Conservation (phyloP, 768 basidiomycete species). For the Ramaria sp. region DNA sequence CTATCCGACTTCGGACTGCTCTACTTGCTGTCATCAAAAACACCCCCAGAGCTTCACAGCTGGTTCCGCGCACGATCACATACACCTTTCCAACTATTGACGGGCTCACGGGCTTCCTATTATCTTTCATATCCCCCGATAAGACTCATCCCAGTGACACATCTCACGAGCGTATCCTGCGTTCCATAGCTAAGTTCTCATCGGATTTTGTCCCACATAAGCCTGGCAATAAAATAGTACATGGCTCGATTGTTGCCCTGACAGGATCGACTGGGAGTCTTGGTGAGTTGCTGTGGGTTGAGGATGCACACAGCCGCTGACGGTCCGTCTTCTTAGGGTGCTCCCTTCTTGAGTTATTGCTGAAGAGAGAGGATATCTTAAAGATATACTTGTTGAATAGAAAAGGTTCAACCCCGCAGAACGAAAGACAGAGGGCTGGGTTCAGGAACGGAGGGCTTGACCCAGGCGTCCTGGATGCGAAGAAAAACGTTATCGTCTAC, state of each 20-base stretch:
- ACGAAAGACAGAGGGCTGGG: background rate
- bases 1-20: background rate
- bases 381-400: background rate
- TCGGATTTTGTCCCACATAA: background rate
- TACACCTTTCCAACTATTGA: slow-evolving; percentile 5
- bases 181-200: background rate
- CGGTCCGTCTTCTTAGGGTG: background rate
- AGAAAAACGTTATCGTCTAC: background rate
- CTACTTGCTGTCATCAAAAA: background rate
- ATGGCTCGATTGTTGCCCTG: background rate
- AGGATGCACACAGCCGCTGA: background rate
- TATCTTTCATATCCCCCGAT: background rate
- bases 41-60: background rate
- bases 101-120: background rate
- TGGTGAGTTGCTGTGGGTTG: background rate
- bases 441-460: background rate
- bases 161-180: background rate
- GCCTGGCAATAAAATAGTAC: background rate
- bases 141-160: background rate
- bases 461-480: background rate
- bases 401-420: background rate
- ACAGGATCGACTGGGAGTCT: slow-evolving; percentile 2
- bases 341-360: background rate
- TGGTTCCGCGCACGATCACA: background rate
- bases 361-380: background rate